phyloP scores from a whole-genome alignment of 1,139 yeast genomes.

The Yamadazyma spencermartinsiae region DNA sequence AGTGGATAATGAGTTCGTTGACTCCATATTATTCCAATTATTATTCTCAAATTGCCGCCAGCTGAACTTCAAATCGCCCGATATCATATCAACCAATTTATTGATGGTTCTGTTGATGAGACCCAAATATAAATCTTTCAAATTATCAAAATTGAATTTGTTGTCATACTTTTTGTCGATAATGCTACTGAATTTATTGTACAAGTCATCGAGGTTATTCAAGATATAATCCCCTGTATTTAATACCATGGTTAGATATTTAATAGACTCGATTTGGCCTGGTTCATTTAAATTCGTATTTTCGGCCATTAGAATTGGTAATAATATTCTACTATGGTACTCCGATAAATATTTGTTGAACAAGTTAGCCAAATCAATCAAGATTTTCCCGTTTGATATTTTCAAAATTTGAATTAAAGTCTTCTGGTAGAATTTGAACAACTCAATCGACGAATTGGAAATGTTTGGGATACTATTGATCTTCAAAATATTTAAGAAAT shows the following conservation, averaged over 20 bases:
- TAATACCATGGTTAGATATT: conserved; percentile 67
- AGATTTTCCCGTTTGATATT: conserved; percentile 63
- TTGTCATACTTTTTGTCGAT: conserved; percentile 37
- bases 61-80: conserved; percentile 60
- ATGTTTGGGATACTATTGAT: conserved; percentile 57
- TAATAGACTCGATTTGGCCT: conserved; percentile 53
- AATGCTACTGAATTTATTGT: conserved; percentile 57
- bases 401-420: conserved; percentile 74
- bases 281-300: conserved; percentile 20
- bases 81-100: conserved; percentile 57
- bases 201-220: conserved; percentile 74
- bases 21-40: conserved; percentile 68
- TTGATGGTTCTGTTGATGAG: conserved; percentile 61
- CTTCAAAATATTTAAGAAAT: conserved; percentile 34
- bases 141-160: conserved; percentile 51
- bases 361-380: conserved; percentile 61
- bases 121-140: conserved; percentile 56
- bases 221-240: conserved; percentile 91
- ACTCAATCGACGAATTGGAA: conserved; percentile 80
- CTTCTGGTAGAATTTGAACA: conserved; percentile 75
- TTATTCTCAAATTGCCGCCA: conserved; percentile 87
- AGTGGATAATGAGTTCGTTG: conserved; percentile 69
- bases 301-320: conserved; percentile 54
- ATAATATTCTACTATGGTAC: conserved; percentile 62
- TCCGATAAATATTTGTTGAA: conserved; percentile 68